Conservation (phyloP, 306 rosid genomes). For the Rubus parviflorus region DNA sequence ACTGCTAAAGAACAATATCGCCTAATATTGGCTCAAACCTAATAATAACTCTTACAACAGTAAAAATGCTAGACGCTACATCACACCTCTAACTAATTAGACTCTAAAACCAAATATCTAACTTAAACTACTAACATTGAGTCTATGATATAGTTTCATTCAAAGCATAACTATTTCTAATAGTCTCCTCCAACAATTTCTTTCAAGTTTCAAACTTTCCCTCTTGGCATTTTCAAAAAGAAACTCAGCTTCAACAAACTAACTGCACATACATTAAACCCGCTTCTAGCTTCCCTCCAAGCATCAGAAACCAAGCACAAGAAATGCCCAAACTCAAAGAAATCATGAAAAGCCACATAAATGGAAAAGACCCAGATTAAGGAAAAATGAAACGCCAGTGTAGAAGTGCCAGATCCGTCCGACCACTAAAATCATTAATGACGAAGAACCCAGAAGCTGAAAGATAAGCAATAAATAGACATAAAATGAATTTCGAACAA, state of each 20-base stretch:
- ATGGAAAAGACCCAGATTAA: conserved; percentile 20
- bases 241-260: conserved; percentile 1
- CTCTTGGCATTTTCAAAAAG: not conserved
- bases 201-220: not conserved
- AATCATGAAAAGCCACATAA: not conserved
- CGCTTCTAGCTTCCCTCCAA: not conserved
- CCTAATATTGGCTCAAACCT: not conserved
- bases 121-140: not conserved
- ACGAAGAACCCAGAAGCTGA: conserved; percentile 20
- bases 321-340: not conserved
- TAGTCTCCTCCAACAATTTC: not conserved
- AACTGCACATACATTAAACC: not conserved
- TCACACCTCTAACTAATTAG: not conserved
- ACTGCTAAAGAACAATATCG: not conserved
- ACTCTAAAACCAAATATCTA: not conserved
- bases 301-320: not conserved
- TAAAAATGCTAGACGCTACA: not conserved
- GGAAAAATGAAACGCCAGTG: conserved; percentile 12
- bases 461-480: not conserved
- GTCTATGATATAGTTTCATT: not conserved
- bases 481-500: not conserved
- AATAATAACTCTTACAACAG: not conserved
- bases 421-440: not conserved
- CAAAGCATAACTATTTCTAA: not conserved
- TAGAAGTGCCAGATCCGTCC: conserved; percentile 24